Base-by-base conservation (phyloP, 1,284 basidiomycete species). In the Leucoagaricus sp. region DNA sequence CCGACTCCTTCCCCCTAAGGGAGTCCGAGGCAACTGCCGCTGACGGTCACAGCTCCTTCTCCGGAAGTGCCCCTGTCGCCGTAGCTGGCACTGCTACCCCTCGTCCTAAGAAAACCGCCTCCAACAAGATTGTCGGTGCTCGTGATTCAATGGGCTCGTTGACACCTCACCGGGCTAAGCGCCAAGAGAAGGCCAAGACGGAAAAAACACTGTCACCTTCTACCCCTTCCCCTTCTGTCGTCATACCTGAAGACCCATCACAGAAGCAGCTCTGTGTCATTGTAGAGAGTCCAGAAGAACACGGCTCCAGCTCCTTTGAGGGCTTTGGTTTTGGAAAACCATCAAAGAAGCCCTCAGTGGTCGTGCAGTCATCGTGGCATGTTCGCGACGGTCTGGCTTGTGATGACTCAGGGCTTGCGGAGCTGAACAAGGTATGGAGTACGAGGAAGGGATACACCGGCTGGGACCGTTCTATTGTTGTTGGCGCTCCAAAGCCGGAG, bases 241-340 rank as follows among this genome's bases (percentile, higher is more conserved):
- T 44, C 45, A 54, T 54, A 25, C 55, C 57, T 26, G 55, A 61
- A 29, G 54, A 52, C 58, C 46, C 61, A 58, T 50, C 62, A 58
- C 50, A 62, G 36, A 55, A 62, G 41, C 60, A 49, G 33, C 63
- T 71, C 3, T 62, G 63, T 33, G 60, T 66, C 34, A 70, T 72
- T 48, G 63, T 70, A 15, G 69, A 72, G 62, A 65, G 66, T 49
- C 68, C 68, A 9, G 66, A 69, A 15, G 69, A 72, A 54, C 67
- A 68, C 47, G 64, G 66, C 15, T 42, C 54, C 5, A 60, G 64
- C 6, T 61, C 60, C 25, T 55, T 60, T 23, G 66, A 69, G 49
- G 66, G 65, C 25, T 69, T 66, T 53, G 65, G 65, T 1, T 47
- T 63, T 54, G 58, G 26, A 46, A 46, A 9, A 4, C n/a, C 44